Evolutionary conservation across 2,329 filamentous ascomycete genomes (phyloP), one percentile per base, ranked within the genome.

Genomic region (Colletotrichum aenigma): DNA sequence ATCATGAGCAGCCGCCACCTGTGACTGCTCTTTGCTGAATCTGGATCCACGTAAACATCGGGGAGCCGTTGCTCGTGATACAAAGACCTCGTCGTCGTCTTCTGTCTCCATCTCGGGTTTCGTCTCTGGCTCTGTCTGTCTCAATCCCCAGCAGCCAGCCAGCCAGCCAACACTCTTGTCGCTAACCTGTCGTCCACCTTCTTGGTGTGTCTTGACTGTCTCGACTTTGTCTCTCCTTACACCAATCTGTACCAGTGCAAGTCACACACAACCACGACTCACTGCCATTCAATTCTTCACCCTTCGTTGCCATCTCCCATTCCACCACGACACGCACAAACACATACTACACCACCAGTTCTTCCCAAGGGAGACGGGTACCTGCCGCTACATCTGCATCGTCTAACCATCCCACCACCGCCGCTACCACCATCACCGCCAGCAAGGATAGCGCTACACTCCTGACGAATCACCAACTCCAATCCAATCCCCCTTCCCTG

Each of bases 381-480:
- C 32, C 15, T 70, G 32, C 66, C 58, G 52, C 58, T 56, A 60
- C 56, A 56, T 66, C 62, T 62, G 32, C 56, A 56, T 66, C 62
- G 55, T 55, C 56, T 52, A 71, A 65, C 66, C 48, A 48, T 62
- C 32, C 36, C 64, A 32, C 38, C 43, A 52, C n/a, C 43, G 43
- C 43, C 43, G 43, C 43, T 48, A 48, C 43, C n/a, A 48, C 43
- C 43, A 21, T 48, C 43, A 48, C 43, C 56, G 34, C n/a, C 58
- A 60, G 16, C 70, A 67, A 72, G 58, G 58, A 38, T 69, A 34
- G 16, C 68, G 52, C 72, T 66, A 74, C 60, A 34, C 68, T 71
- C 55, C 62, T 52, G 74, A 65, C 74, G 64, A 64, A 73, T 76
- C 74, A 73, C 70, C 74, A 69, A 60, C 65, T 65, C 73, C 64